Evolutionary conservation across 2,329 filamentous ascomycete species (phyloP).

Genomic region (Epicoccum sorghinum): DNA sequence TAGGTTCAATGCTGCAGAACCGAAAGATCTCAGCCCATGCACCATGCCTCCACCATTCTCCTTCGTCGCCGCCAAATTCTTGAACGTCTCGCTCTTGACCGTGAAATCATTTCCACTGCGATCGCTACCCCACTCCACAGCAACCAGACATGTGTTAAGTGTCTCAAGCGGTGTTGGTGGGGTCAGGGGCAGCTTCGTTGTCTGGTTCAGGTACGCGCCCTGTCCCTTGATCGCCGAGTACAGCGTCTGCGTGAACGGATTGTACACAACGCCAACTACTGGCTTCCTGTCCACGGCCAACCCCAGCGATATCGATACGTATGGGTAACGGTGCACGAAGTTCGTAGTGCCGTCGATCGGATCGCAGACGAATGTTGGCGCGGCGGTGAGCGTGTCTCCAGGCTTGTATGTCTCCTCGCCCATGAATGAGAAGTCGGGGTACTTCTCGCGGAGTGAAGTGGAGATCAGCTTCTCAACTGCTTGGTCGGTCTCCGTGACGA

Average conservation of each 20-base stretch:
- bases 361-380: constrained; percentile 80
- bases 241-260: constrained; percentile 73
- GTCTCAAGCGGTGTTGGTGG: constrained; percentile 63
- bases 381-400: constrained; percentile 65
- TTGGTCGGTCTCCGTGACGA: constrained; percentile 68
- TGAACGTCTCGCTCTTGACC: constrained; percentile 71
- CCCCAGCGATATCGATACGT: constrained; percentile 78
- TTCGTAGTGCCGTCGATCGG: constrained; percentile 85
- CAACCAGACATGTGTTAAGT: constrained; percentile 69
- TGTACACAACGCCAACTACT: constrained; percentile 77
- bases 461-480: constrained; percentile 66
- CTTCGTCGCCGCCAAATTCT: constrained; percentile 56
- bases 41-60: constrained; percentile 76
- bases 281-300: constrained; percentile 68
- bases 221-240: constrained; percentile 71
- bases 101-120: constrained; percentile 73
- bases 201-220: constrained; percentile 62
- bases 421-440: constrained; percentile 59
- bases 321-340: constrained; percentile 77
- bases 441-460: constrained; percentile 55
- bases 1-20: constrained; percentile 76
- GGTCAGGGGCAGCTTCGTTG: constrained; percentile 54
- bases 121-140: constrained; percentile 75
- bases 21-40: constrained; percentile 72
- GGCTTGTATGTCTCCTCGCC: constrained; percentile 69